Evolutionary conservation across 768 basidiomycete species (phyloP), one percentile per base, ranked within the genome.

Genomic region (Boletus bicolor): DNA sequence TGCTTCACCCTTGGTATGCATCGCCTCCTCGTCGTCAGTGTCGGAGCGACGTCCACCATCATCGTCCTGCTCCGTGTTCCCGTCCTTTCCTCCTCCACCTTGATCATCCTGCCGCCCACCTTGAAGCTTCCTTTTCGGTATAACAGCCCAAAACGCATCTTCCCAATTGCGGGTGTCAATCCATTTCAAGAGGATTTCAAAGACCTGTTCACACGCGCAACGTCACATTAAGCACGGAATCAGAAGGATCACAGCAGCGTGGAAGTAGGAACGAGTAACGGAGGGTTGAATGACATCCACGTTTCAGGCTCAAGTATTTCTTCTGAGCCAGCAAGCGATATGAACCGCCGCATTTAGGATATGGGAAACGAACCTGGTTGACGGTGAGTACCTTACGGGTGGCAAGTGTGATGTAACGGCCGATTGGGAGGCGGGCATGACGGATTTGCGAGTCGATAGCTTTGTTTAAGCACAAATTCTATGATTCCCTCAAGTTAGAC

Each of bases 311-410:
- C 55, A 10, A 34, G 26, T 36, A 55, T 48, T 17, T 52, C 19
- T n/a, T 37, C 44, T 47, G 21, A 46, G 32, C 49, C 19, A 51
- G 43, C 49, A 47, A 53, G 37, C 19, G 30, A 43, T n/a, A 60
- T 34, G 36, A 41, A 42, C 11, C 24, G n/a, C 28, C 32, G 21
- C n/a, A 45, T 38, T 2, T 8, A 39, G 37, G 41, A 54, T 48
- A 9, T 38, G 10, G 15, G 17, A 44, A 49, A 65, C 71, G 44
- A 42, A 82, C 83, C 74, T 98, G 97, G 72, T 99, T 98, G 51
- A 99, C 94, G 1, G 97, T 99, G 59, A 99, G 78, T 34, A 99
- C 93, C 66, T 98, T 98, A 58, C 97, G 85, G 10, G 95, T 94
- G 34, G 87, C 81, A 54, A 99, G 77, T 43, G 87, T 79, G 36